Conservation (phyloP, 225 moss, liverwort and hornwort species). For the Marchantia polymorpha region DNA sequence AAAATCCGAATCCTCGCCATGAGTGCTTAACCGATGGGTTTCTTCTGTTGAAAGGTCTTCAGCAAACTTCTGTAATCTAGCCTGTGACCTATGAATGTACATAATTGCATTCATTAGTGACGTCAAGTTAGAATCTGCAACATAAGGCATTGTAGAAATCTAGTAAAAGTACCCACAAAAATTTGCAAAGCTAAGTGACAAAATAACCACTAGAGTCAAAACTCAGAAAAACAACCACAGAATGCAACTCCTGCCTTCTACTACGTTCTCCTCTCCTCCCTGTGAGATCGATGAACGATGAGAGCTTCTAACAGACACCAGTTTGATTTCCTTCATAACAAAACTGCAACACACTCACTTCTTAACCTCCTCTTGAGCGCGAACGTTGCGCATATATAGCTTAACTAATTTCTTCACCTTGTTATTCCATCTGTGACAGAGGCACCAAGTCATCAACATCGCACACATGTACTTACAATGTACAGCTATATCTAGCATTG, state of each 20-base stretch:
- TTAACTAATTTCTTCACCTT: constrained; percentile 54
- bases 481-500: no score
- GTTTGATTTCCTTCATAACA: no score
- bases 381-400: constrained; percentile 48
- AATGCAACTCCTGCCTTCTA: no score
- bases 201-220: no score
- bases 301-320: no score
- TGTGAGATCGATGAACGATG: no score
- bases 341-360: constrained; percentile 31
- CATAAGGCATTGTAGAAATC: no score
- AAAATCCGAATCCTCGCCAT: constrained; percentile 50
- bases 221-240: no score
- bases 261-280: no score
- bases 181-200: no score
- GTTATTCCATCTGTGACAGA: constrained; percentile 39
- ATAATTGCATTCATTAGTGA: neutral
- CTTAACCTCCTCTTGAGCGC: constrained; percentile 61
- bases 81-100: constrained; percentile 39
- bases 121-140: no score
- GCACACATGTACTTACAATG: neutral
- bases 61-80: constrained; percentile 55
- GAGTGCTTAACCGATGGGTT: constrained; percentile 26
- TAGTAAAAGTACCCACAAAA: no score
- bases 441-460: neutral
- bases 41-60: constrained; percentile 51